Evolutionary conservation across 345 rosid genomes (phyloP), one percentile per base, ranked within the genome.

Genomic region (Brassica nigra): DNA sequence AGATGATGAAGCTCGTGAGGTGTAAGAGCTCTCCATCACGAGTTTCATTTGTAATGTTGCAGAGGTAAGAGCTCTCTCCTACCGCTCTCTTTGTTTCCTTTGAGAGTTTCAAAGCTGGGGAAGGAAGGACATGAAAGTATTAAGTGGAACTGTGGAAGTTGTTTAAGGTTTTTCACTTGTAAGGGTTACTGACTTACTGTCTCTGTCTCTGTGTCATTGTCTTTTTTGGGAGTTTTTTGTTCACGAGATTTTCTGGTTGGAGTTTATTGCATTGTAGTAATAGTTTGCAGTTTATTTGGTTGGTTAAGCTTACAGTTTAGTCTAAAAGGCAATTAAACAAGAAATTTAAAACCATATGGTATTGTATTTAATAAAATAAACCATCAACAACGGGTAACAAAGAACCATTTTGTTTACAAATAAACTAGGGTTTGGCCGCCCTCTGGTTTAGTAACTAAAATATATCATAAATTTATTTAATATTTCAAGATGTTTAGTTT

Each of bases 21-120:
- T 68, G 59, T 76, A 83, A 90, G 91, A 89, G 98, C 97, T 90
- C 93, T 89, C 76, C 91, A 81, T 94, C 97, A 94, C 98, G 98
- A 83, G 97, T 85, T 88, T 90, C 87, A 79, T 86, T 88, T 91
- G 93, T 64, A 15, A 74, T 74, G 74, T 72, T 72, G 62, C 87
- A 86, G 87, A 68, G 58, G 11, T 44, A 58, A 82, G 83, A 81
- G 79, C 72, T 64, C 72, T 65, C 29, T 55, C 66, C 67, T 68
- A 11, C 67, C 11, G 20, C 44, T 44, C 83, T 77, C 37, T 37
- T 49, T 42, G 49, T 80, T 42, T 66, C 58, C 78, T 55, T 49
- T 27, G 66, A 16, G 14, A 44, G 58, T 83, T 62, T 79, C 84
- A 73, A 31, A 54, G 79, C 78, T 49, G 57, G 57, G 57, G 8